Evolutionary conservation across 2,329 filamentous ascomycete species (phyloP), one percentile per base, ranked within the genome.

Genomic region (Alternaria burnsii): DNA sequence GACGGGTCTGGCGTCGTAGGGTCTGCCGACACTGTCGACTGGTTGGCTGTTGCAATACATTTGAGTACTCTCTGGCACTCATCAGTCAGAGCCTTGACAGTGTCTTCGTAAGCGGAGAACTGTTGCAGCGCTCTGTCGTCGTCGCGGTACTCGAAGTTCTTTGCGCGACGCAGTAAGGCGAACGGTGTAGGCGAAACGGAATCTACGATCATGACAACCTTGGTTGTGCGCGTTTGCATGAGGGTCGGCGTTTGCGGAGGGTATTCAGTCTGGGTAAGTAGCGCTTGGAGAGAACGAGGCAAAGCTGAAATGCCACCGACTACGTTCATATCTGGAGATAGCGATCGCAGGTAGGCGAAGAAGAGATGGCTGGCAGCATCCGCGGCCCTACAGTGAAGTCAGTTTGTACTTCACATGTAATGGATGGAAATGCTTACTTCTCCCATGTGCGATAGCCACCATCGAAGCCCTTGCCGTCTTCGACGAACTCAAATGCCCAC

Each of bases 341-440:
- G 82, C 0, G 94, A 97, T 70, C 95, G 88, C 48, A 99, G 87
- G 77, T 98, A 99, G 57, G 95, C 95, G 76, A 99, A 99, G 84
- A 99, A 99, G 55, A 99, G 83, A 82, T 99, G 95, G 73, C 94
- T 97, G 20, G 94, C 93, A 55, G 95, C 95, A 84, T 98, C 93
- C 60, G 95, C 95, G 62, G 94, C 94, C 73, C 92, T 96, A 72
- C 28, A 66, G 47, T 57, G 5, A 52, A 51, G 71, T 81, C 62
- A 81, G 80, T 61, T 26, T 30, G 24, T 16, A 18, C 38, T 18
- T 6, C 14, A 20, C 7, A 20, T 24, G 51, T 51, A 51, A 51
- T 40, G 9, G 9, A 34, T 4, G 51, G 5, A 7, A 14, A 28
- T 20, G 75, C 87, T 79, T 82, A 94, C 91, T 83, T 89, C 69